Evolutionary conservation across 257 asterid genomes (phyloP).

Genomic region (Solanum chmielewskii): DNA sequence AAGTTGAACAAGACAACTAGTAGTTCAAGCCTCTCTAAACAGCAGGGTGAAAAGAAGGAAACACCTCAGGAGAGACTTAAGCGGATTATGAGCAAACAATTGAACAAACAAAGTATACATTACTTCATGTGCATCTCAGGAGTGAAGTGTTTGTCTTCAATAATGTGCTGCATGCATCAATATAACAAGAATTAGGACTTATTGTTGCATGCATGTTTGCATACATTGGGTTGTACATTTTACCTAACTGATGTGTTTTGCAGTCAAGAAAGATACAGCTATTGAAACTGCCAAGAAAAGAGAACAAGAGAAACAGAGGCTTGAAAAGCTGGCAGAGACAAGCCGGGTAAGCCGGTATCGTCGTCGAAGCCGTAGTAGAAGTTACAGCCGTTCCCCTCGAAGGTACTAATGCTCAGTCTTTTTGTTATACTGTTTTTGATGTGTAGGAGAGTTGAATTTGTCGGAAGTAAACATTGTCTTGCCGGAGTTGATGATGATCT

Average conservation of each 20-base stretch:
- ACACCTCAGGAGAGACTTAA: conserved; percentile 98
- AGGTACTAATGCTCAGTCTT: conserved; percentile 31
- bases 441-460: not conserved
- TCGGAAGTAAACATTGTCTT: not conserved
- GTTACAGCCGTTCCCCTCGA: conserved; percentile 80
- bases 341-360: conserved; percentile 46
- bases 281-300: conserved; percentile 86
- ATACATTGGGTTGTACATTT: conserved; percentile 3
- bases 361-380: conserved; percentile 72
- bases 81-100: conserved; percentile 93
- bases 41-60: conserved; percentile 91
- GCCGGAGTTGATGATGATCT: not conserved
- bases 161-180: conserved; percentile 11
- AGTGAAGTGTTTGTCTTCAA: conserved; percentile 22
- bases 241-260: conserved; percentile 10
- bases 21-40: conserved; percentile 60
- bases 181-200: conserved; percentile 8
- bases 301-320: conserved; percentile 82
- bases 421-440: not conserved
- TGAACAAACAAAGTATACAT: conserved; percentile 87
- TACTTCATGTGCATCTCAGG: conserved; percentile 26
- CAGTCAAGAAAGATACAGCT: conserved; percentile 93
- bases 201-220: conserved; percentile 6
- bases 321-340: conserved; percentile 85
- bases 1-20: conserved; percentile 68